A percentile compares a stretch with the other conserved stretches of the same genome.
Evolutionary conservation across 371 early-diverging fungal genomes (phyloP).

Genomic region (Actinomucor elegans): DNA sequence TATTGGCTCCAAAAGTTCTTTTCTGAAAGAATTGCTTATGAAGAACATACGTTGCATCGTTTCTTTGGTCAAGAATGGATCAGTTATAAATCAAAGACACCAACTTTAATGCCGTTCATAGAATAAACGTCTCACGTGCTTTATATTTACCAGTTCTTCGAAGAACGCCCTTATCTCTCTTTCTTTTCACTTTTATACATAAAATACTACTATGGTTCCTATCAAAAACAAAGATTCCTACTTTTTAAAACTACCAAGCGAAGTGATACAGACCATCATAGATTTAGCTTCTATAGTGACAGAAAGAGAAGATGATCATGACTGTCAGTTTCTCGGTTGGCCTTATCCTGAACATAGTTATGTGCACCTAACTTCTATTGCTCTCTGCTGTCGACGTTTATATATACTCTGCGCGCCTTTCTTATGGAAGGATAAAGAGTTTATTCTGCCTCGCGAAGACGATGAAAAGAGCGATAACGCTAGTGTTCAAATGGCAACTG

Average conservation of each 20-base stretch:
- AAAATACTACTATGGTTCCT: neutral
- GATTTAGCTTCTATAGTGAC: conserved; percentile 15
- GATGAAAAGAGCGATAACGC: conserved; percentile 24
- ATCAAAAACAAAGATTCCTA: neutral
- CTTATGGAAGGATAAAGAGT: conserved; percentile 51
- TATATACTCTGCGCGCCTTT: conserved; percentile 41
- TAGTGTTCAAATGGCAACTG: conserved; percentile 35
- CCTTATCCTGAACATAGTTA: conserved; percentile 40
- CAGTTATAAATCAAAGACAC: conserved; percentile 38
- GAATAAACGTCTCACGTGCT: conserved; percentile 11
- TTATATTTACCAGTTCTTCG: neutral
- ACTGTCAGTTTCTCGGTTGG: conserved; percentile 46
- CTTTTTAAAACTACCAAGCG: conserved; percentile 36
- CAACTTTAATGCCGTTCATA: conserved; percentile 46
- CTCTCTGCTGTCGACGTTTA: conserved; percentile 34
- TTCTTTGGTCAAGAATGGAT: conserved; percentile 81
- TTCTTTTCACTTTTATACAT: neutral
- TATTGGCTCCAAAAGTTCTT: conserved; percentile 72
- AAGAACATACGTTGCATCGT: conserved; percentile 67
- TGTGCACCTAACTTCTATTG: conserved; percentile 30
- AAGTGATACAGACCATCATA: conserved; percentile 39
- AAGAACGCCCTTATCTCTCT: neutral
- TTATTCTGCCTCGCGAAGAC: conserved; percentile 41
- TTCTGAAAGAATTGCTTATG: conserved; percentile 69
- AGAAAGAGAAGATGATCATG: conserved; percentile 11